Conservation (phyloP, 169 alveolate species). For the Cryptosporidium tyzzeri region DNA sequence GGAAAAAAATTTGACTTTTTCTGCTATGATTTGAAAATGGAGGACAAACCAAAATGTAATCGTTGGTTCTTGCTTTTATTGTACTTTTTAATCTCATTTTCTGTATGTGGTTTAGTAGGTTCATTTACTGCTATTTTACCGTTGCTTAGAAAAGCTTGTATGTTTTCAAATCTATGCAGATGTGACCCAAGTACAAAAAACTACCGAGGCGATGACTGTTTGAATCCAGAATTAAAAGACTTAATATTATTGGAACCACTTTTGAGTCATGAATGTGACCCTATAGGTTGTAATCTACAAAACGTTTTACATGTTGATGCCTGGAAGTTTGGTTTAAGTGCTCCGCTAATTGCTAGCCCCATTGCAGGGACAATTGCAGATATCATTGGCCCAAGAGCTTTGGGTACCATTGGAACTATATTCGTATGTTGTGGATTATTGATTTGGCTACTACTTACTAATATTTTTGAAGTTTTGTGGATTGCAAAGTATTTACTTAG, state of each 20-base stretch:
- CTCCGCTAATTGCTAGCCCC: slow-evolving; percentile 57
- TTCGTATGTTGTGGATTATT: slow-evolving; percentile 42
- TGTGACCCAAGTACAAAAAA: slow-evolving; percentile 60
- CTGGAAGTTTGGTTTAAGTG: slow-evolving; percentile 69
- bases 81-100: slow-evolving; percentile 58
- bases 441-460: slow-evolving; percentile 49
- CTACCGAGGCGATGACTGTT: slow-evolving; percentile 52
- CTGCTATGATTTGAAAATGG: slow-evolving; percentile 23
- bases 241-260: slow-evolving; percentile 36
- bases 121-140: slow-evolving; percentile 75
- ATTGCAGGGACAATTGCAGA: slow-evolving; percentile 74
- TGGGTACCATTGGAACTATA: slow-evolving; percentile 44
- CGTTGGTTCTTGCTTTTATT: slow-evolving; percentile 57
- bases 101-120: slow-evolving; percentile 70
- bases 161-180: slow-evolving; percentile 56
- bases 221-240: slow-evolving; percentile 32
- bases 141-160: slow-evolving; percentile 56
- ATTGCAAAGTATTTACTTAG: slow-evolving; percentile 32
- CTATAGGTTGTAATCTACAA: slow-evolving; percentile 62
- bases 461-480: slow-evolving; percentile 20
- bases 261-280: slow-evolving; percentile 25
- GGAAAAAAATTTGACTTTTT: not conserved
- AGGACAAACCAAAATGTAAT: slow-evolving; percentile 52
- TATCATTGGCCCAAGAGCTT: slow-evolving; percentile 67
- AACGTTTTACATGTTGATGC: slow-evolving; percentile 32